These are phyloP conservation scores for Podospora bellae-mahoneyi DNA, from an alignment of 495 filamentous ascomycete genomes.

Conservation along the genomic window DNA sequence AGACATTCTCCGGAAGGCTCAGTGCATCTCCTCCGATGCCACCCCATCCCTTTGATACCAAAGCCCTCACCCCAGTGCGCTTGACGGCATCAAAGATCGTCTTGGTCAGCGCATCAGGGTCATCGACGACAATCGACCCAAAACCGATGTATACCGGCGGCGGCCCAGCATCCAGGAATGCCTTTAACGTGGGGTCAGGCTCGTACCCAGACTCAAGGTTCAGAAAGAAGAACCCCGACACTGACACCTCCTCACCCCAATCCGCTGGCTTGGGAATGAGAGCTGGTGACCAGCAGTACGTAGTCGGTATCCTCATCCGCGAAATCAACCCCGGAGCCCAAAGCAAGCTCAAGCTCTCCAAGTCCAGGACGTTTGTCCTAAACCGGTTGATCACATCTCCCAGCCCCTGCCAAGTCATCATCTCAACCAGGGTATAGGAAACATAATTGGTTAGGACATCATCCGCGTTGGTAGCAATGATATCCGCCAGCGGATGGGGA, in stretches of 20 bases:
- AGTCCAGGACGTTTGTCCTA: constrained; percentile 53
- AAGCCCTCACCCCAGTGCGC: constrained; percentile 62
- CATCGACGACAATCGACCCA: constrained; percentile 76
- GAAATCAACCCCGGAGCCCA: constrained; percentile 64
- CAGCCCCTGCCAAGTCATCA: constrained; percentile 63
- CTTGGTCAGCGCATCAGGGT: constrained; percentile 63
- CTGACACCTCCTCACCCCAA: constrained; percentile 60
- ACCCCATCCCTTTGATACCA: constrained; percentile 81
- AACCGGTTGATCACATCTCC: constrained; percentile 67
- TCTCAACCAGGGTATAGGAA: constrained; percentile 66
- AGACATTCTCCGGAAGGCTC: constrained; percentile 62
- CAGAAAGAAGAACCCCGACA: constrained; percentile 64
- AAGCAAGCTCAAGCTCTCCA: constrained; percentile 59
- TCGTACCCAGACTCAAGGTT: constrained; percentile 58
- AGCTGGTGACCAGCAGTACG: constrained; percentile 65
- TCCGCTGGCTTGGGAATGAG: constrained; percentile 63
- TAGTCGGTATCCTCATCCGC: constrained; percentile 59
- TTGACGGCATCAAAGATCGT: constrained; percentile 67
- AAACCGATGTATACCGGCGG: constrained; percentile 80
- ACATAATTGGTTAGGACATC: constrained; percentile 64
- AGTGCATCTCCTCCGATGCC: constrained; percentile 62
- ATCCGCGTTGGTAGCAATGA: constrained; percentile 58
- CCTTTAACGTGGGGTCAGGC: constrained; percentile 50
- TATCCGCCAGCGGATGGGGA: constrained; percentile 67
- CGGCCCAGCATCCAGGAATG: constrained; percentile 57